phyloP scores from a whole-genome alignment of 306 rosid genomes.

The Cucurbita maxima region DNA sequence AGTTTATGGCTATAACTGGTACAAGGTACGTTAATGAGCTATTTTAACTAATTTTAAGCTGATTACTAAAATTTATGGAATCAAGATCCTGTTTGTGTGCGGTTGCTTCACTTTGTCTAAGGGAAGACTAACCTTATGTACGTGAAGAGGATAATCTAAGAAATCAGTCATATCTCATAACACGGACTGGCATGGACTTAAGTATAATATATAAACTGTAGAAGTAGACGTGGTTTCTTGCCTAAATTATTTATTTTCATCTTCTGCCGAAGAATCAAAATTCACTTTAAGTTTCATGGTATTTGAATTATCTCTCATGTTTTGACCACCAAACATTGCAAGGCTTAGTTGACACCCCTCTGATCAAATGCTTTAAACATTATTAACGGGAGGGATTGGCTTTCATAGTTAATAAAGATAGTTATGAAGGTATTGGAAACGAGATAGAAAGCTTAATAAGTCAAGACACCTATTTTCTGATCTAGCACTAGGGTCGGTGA shows the following conservation, averaged over 20 bases:
- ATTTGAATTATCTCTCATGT: neutral
- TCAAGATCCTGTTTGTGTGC: neutral
- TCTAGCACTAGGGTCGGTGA: too few species aligned
- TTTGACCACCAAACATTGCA: neutral
- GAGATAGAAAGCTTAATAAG: too few species aligned
- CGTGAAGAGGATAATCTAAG: neutral
- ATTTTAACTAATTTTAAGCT: neutral
- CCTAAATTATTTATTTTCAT: neutral
- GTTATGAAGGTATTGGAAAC: too few species aligned
- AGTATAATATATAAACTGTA: neutral
- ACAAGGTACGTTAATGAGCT: slow-evolving; percentile 45
- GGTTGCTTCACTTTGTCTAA: neutral
- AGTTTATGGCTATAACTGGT: slow-evolving; percentile 82
- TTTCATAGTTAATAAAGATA: too few species aligned
- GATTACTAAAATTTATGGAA: neutral
- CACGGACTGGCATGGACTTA: neutral
- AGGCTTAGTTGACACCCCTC: neutral
- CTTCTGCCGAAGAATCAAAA: neutral
- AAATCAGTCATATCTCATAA: neutral
- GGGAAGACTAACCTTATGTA: neutral
- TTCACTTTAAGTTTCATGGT: neutral
- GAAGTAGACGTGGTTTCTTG: neutral
- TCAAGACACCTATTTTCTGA: too few species aligned
- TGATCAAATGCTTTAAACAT: too few species aligned
- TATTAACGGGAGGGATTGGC: too few species aligned